Evolutionary conservation across 2,329 filamentous ascomycete genomes (phyloP).

Genomic region (Ophiosphaerella narmari): DNA sequence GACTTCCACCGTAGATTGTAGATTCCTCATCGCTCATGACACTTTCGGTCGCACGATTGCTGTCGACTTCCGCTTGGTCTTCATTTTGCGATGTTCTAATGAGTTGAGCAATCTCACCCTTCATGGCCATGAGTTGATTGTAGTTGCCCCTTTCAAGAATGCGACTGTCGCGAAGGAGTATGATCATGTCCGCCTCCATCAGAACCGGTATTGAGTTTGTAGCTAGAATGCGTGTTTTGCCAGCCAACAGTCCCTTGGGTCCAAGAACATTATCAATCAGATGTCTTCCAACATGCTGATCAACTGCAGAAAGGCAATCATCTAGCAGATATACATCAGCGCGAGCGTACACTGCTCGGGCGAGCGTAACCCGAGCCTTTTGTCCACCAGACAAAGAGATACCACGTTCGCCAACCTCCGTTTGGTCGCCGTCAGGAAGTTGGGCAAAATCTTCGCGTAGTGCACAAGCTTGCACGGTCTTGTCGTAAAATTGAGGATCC

Average conservation of each 20-base stretch:
- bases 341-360: slow-evolving; percentile 91
- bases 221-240: slow-evolving; percentile 89
- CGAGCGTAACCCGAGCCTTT: slow-evolving; percentile 89
- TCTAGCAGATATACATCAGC: slow-evolving; percentile 97
- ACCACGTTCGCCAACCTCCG: slow-evolving; percentile 92
- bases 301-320: slow-evolving; percentile 94
- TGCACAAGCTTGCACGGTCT: slow-evolving; percentile 89
- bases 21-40: slow-evolving; percentile 72
- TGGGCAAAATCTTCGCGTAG: slow-evolving; percentile 87
- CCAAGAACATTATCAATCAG: slow-evolving; percentile 94
- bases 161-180: slow-evolving; percentile 78
- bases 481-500: slow-evolving; percentile 92
- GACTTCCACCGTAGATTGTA: slow-evolving; percentile 58
- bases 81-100: slow-evolving; percentile 73
- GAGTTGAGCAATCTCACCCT: slow-evolving; percentile 83
- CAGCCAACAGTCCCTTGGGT: slow-evolving; percentile 75
- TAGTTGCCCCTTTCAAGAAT: slow-evolving; percentile 90
- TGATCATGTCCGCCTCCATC: slow-evolving; percentile 86
- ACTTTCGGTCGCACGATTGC: slow-evolving; percentile 54
- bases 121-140: slow-evolving; percentile 88
- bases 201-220: slow-evolving; percentile 95
- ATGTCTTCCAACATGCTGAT: slow-evolving; percentile 94
- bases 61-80: slow-evolving; percentile 50
- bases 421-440: slow-evolving; percentile 93
- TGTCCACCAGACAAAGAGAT: slow-evolving; percentile 96